Evolutionary conservation across 352 stramenopile species (phyloP).

Genomic region (Phytopythium mirpurense): DNA sequence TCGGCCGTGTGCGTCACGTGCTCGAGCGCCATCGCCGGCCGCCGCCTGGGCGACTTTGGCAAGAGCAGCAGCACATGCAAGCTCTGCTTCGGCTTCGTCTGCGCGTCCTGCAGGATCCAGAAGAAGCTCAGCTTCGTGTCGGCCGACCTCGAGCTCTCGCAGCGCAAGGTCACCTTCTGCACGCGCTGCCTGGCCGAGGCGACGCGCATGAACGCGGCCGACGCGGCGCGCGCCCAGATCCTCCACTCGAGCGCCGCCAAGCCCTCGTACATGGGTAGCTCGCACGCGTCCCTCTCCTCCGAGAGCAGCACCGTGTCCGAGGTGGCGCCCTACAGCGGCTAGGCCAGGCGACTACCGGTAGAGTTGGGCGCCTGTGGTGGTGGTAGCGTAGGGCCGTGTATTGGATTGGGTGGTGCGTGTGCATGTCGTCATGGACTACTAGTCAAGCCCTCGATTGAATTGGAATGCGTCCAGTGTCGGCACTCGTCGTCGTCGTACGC

Average conservation of each 20-base stretch:
- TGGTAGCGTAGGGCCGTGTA: too few relatives aligned
- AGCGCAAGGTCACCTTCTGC: constrained; percentile 31
- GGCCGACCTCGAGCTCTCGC: constrained; percentile 18
- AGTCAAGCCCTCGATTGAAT: too few relatives aligned
- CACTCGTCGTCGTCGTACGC: too few relatives aligned
- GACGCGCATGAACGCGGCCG: constrained; percentile 16
- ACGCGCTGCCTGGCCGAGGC: constrained; percentile 23
- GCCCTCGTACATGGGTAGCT: constrained; percentile 2
- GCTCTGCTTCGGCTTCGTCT: constrained; percentile 27
- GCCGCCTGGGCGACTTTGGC: constrained; percentile 17
- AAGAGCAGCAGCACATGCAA: constrained; percentile 28
- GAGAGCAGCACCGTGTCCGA: constrained; percentile 6
- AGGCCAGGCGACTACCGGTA: too few relatives aligned
- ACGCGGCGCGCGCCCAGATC: constrained; percentile 19
- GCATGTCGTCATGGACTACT: too few relatives aligned
- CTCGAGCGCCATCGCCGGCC: constrained; percentile 12
- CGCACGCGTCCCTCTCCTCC: constrained; percentile 1
- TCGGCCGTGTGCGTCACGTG: constrained; percentile 25
- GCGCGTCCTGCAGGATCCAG: constrained; percentile 17
- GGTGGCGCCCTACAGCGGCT: constrained; percentile 10
- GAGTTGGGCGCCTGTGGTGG: too few relatives aligned
- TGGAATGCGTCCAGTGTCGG: too few relatives aligned
- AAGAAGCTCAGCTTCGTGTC: constrained; percentile 30
- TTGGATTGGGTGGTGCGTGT: too few relatives aligned
- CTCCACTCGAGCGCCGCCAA: constrained; percentile 1